Base-by-base conservation (phyloP, 2,329 filamentous ascomycete genomes). In the Fusarium sp. region DNA sequence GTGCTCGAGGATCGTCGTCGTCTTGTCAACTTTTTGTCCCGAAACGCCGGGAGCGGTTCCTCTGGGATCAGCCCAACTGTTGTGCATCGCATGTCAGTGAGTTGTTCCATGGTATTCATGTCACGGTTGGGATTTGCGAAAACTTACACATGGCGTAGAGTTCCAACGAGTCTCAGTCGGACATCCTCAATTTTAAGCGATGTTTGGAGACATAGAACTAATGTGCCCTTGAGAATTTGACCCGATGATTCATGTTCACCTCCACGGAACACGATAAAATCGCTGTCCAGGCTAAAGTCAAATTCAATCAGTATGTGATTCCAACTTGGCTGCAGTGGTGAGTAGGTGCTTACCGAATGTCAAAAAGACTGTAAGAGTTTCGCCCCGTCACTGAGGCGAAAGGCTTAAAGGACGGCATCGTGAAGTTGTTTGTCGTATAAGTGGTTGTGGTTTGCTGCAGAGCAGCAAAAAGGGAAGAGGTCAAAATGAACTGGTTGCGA, bases 211-310 rank as follows among this genome's bases (percentile, higher is more conserved):
- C 92, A 94, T 36, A 95, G 83, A 36, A 94, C 90, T 33, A 95
- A 81, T 26, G 87, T 88, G 46, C 92, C 92, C 75, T 90, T 92
- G 70, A 96, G 81, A 55, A 92, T 80, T 73, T 93, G 91, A 65
- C 91, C 92, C 42, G 91, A 87, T 46, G 92, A 91, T 76, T 95
- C 92, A 76, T 91, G 85, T 58, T 92, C 89, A 71, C 82, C 86
- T 63, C 92, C 92, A 54, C 92, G 89, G 67, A 96, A 91, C 31
- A 95, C 89, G 62, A 95, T 88, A 59, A 94, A 92, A 74, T 93
- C 90, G 74, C 91, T 90, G 53, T 94, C 91, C 63, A 94, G 86
- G 53, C 92, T 94, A 74, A 18, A 38, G 20, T 4, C 30, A 41
- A 47, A 42, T 18, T 34, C 26, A 49, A 37, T 72, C 45, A 72